Conservation (phyloP, 2,329 filamentous ascomycete species). For the Colletotrichum lindemuthianum region DNA sequence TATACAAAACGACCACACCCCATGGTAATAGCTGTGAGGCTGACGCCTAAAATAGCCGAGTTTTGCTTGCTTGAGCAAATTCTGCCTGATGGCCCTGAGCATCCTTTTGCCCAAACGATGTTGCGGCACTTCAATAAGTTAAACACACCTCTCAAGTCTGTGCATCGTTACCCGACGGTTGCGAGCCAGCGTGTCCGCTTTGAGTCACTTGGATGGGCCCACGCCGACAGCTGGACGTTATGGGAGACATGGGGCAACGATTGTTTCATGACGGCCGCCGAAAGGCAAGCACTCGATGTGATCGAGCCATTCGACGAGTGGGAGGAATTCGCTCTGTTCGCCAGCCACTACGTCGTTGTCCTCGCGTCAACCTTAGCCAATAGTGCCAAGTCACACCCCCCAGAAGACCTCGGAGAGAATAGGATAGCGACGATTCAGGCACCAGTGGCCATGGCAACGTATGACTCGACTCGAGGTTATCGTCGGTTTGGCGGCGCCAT, state of each 20-base stretch:
- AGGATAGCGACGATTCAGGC: slow-evolving; percentile 12
- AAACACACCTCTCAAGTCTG: slow-evolving; percentile 79
- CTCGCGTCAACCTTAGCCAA: slow-evolving; percentile 60
- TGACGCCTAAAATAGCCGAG: slow-evolving; percentile 62
- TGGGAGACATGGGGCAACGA: slow-evolving; percentile 86
- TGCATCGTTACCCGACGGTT: slow-evolving; percentile 74
- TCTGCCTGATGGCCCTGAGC: slow-evolving; percentile 77
- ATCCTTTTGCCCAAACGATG: slow-evolving; percentile 91
- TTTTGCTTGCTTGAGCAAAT: slow-evolving; percentile 92
- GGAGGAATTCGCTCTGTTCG: slow-evolving; percentile 92
- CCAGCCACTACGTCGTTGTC: slow-evolving; percentile 84
- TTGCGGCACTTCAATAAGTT: slow-evolving; percentile 84
- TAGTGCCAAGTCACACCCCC: slow-evolving; percentile 16
- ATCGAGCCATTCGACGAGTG: slow-evolving; percentile 93
- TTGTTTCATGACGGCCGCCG: slow-evolving; percentile 67
- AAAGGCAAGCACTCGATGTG: slow-evolving; percentile 71
- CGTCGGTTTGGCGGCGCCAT: slow-evolving; percentile 71
- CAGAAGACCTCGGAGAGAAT: neutral
- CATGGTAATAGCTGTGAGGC: slow-evolving; percentile 14
- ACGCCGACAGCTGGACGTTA: slow-evolving; percentile 72
- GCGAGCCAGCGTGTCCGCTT: slow-evolving; percentile 77
- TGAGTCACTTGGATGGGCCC: slow-evolving; percentile 71
- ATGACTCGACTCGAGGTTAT: slow-evolving; percentile 53
- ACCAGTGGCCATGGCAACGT: slow-evolving; percentile 47
- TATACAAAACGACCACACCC: slow-evolving; percentile 44